phyloP scores from a whole-genome alignment of 1,139 yeast species.

The Debaryomyces psychrophilus region DNA sequence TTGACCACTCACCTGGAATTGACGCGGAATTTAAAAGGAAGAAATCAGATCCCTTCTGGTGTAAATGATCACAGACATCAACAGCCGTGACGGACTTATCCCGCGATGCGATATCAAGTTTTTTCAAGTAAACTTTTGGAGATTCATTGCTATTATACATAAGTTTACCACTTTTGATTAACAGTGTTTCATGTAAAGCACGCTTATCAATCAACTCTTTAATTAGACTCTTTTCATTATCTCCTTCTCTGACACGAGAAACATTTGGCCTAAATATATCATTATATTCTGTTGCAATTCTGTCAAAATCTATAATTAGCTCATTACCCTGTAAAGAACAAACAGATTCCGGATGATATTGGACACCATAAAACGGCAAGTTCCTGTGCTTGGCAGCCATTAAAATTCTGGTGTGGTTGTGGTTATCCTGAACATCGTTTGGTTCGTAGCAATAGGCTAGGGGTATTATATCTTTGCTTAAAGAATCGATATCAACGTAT shows the following conservation, averaged over 20 bases:
- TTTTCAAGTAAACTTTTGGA: conserved; percentile 20
- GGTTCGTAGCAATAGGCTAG: conserved; percentile 55
- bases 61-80: conserved; percentile 53
- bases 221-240: not conserved
- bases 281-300: conserved; percentile 49
- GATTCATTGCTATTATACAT: not conserved
- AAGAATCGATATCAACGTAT: conserved; percentile 45
- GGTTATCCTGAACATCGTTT: conserved; percentile 29
- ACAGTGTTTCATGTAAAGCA: conserved; percentile 4
- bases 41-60: conserved; percentile 40
- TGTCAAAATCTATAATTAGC: conserved; percentile 66
- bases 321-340: conserved; percentile 71
- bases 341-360: conserved; percentile 95
- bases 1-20: conserved; percentile 83
- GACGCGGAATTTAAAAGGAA: conserved; percentile 74
- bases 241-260: not conserved
- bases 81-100: conserved; percentile 29
- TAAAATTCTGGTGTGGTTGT: conserved; percentile 38
- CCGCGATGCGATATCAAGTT: conserved; percentile 16
- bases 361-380: conserved; percentile 88
- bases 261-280: conserved; percentile 12
- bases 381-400: conserved; percentile 76
- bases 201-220: conserved; percentile 5
- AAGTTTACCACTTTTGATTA: conserved; percentile 8
- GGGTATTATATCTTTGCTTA: conserved; percentile 46